Conservation (phyloP, 495 filamentous ascomycete genomes). For the Trichoderma asperelloides region DNA sequence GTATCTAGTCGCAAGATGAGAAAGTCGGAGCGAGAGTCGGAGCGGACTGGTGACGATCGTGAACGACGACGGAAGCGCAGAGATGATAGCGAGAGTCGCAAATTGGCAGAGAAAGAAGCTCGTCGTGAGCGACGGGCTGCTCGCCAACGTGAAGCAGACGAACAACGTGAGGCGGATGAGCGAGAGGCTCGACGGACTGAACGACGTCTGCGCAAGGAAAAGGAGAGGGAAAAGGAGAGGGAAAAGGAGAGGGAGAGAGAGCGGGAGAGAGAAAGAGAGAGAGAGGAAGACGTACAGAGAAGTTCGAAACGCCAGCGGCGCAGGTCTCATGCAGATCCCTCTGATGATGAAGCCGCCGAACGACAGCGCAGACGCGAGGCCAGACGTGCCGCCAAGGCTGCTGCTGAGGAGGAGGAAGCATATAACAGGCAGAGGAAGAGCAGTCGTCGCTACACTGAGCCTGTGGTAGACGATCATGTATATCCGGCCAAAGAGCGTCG, state of each 20-base stretch:
- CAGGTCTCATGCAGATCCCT: slow-evolving; percentile 18
- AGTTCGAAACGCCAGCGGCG: slow-evolving; percentile 32
- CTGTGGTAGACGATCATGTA: slow-evolving; percentile 29
- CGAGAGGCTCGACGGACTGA: slow-evolving; percentile 36
- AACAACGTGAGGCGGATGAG: slow-evolving; percentile 30
- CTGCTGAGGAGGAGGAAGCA: slow-evolving; percentile 16
- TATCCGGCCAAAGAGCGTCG: slow-evolving; percentile 34
- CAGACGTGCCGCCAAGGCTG: slow-evolving; percentile 27
- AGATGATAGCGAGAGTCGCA: slow-evolving; percentile 37
- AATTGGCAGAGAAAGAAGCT: slow-evolving; percentile 42
- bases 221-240: slow-evolving; percentile 25
- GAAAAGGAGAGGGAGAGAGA: slow-evolving; percentile 39
- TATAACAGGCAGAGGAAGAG: slow-evolving; percentile 16
- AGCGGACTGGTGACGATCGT: slow-evolving; percentile 34
- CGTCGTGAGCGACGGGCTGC: slow-evolving; percentile 41
- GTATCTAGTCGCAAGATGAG: slow-evolving; percentile 39
- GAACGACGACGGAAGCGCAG: slow-evolving; percentile 33
- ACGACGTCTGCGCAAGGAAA: slow-evolving; percentile 31
- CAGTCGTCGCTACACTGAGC: slow-evolving; percentile 27
- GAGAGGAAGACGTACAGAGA: slow-evolving; percentile 39
- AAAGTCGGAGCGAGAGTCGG: slow-evolving; percentile 37
- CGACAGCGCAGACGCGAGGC: slow-evolving; percentile 41
- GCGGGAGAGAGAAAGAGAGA: slow-evolving; percentile 26
- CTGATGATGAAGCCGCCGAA: slow-evolving; percentile 38
- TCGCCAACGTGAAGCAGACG: slow-evolving; percentile 33